Evolutionary conservation across 495 filamentous ascomycete genomes (phyloP).

Genomic region (Annulohypoxylon stygium): DNA sequence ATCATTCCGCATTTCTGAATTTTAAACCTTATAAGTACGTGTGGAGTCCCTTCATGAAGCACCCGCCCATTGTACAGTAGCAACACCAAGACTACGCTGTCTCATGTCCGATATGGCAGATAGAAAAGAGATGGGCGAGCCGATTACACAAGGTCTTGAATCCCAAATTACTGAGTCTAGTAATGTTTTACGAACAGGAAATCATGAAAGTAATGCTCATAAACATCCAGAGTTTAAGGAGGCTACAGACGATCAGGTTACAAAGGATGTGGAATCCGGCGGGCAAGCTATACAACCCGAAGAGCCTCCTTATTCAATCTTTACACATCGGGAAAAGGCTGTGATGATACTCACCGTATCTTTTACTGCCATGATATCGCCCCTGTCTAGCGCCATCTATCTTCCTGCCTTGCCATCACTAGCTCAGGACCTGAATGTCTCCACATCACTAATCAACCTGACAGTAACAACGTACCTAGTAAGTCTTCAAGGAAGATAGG

Average conservation of each 20-base stretch:
- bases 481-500: background rate
- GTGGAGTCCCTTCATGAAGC: no score
- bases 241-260: background rate
- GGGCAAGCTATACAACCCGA: background rate
- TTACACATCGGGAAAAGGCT: constrained; percentile 31
- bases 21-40: no score
- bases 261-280: background rate
- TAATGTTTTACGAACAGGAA: background rate
- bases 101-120: no score
- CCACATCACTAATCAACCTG: constrained; percentile 63
- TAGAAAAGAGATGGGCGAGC: background rate
- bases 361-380: constrained; percentile 69
- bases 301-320: constrained; percentile 33
- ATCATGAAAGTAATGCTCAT: background rate
- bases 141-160: background rate
- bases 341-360: constrained; percentile 32
- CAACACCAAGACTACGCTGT: no score
- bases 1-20: background rate
- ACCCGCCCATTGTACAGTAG: no score
- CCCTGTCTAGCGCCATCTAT: constrained; percentile 71
- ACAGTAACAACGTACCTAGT: constrained; percentile 64
- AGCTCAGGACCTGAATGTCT: constrained; percentile 60
- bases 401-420: constrained; percentile 68
- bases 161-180: background rate
- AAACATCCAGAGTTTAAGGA: background rate